phyloP scores from a whole-genome alignment of 768 basidiomycete genomes.

The Podaxis carcinomalis region DNA sequence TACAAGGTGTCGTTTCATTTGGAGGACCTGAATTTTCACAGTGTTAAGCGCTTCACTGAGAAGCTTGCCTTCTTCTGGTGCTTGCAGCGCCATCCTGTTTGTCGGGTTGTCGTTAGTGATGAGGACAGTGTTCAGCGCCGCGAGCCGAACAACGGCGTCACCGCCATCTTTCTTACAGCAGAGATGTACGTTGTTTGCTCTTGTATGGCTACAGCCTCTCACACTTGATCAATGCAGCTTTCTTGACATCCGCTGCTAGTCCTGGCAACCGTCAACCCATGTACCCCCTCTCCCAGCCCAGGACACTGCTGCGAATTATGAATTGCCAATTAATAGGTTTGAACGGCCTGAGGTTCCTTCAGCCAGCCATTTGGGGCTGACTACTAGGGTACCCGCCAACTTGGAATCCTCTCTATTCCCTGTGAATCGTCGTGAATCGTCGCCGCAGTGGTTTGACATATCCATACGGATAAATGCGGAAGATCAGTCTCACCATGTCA shows the following conservation, averaged over 20 bases:
- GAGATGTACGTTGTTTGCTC: slow-evolving; percentile 1
- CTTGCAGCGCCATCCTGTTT: slow-evolving; percentile 37
- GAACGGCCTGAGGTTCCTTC: too few species aligned
- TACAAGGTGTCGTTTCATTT: slow-evolving; percentile 93
- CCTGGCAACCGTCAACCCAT: too few species aligned
- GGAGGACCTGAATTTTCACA: slow-evolving; percentile 87
- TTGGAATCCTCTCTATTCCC: neutral
- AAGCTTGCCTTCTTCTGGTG: slow-evolving; percentile 75
- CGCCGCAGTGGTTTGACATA: neutral
- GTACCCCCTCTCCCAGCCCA: too few species aligned
- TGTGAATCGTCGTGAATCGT: neutral
- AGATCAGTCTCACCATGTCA: neutral
- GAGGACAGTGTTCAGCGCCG: slow-evolving; percentile 8
- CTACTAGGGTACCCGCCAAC: too few species aligned
- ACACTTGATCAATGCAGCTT: too few species aligned
- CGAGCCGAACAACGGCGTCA: slow-evolving; percentile 7
- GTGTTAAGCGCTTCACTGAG: slow-evolving; percentile 82
- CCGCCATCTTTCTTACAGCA: neutral
- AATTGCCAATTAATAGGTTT: too few species aligned
- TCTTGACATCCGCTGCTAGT: too few species aligned
- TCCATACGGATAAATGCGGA: neutral
- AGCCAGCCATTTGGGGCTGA: too few species aligned
- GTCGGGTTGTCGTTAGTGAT: slow-evolving; percentile 17
- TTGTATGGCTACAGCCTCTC: neutral
- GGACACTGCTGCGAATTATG: too few species aligned